Conservation (phyloP, 1,139 yeast genomes). For the Kazachstania sp. region DNA sequence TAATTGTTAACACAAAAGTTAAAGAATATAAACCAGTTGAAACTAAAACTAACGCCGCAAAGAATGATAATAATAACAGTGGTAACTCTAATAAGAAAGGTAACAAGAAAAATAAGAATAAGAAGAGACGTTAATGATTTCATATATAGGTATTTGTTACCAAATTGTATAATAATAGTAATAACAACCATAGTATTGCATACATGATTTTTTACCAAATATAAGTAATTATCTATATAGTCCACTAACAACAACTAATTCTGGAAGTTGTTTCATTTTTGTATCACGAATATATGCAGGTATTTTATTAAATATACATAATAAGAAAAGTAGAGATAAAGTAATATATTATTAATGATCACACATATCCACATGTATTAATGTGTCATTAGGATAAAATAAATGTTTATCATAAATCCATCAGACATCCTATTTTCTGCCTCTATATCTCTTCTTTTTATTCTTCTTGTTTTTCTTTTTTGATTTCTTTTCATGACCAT, state of each 20-base stretch:
- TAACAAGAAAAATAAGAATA: neutral
- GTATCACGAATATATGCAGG: neutral
- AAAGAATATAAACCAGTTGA: conserved; percentile 17
- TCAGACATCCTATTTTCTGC: neutral
- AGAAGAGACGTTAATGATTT: neutral
- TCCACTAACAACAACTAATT: no score
- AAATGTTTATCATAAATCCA: neutral
- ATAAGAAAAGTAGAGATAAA: neutral
- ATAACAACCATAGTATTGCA: no score
- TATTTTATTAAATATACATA: neutral
- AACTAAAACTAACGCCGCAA: conserved; percentile 10
- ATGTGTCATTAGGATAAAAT: neutral
- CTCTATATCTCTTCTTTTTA: conserved; percentile 12
- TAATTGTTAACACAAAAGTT: conserved; percentile 26
- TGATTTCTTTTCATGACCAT: neutral
- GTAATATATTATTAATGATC: neutral
- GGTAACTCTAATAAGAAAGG: neutral
- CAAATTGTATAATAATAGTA: no score
- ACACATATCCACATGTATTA: neutral
- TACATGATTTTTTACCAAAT: no score
- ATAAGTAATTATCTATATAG: no score
- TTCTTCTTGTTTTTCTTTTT: conserved; percentile 20
- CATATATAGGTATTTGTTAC: no score
- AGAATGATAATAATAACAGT: conserved; percentile 20
- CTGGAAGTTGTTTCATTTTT: no score